These are phyloP conservation scores for Boletellus deceptivus DNA, from an alignment of 1,284 basidiomycete species.

Conservation along the genomic window DNA sequence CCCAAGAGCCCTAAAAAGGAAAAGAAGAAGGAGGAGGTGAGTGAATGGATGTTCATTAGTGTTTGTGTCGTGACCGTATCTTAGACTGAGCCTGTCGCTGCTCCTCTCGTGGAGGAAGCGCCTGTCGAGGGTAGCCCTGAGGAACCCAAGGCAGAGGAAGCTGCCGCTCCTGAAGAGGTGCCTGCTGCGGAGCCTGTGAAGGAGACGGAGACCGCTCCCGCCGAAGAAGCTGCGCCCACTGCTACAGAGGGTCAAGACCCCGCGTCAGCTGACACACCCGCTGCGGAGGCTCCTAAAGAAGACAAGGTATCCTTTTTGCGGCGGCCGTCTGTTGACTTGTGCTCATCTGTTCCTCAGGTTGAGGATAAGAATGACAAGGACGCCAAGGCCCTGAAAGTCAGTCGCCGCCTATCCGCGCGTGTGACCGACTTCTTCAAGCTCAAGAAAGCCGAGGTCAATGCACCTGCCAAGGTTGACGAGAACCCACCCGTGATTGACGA, in stretches of 20 bases:
- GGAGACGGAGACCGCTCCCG: slow-evolving; percentile 41
- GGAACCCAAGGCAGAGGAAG: slow-evolving; percentile 46
- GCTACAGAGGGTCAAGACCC: background rate
- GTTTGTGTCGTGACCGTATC: slow-evolving; percentile 1
- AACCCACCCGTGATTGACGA: slow-evolving; percentile 77
- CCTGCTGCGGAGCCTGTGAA: slow-evolving; percentile 50
- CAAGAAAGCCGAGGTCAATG: slow-evolving; percentile 63
- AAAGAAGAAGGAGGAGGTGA: slow-evolving; percentile 76
- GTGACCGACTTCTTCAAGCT: slow-evolving; percentile 78
- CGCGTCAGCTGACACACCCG: slow-evolving; percentile 27
- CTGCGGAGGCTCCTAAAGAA: slow-evolving; percentile 53
- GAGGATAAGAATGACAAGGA: slow-evolving; percentile 52
- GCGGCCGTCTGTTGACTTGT: background rate
- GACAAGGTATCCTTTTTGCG: slow-evolving; percentile 50
- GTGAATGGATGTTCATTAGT: background rate
- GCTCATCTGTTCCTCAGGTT: slow-evolving; percentile 22
- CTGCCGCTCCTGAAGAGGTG: slow-evolving; percentile 15
- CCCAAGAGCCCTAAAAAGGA: slow-evolving; percentile 54
- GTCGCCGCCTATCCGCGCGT: slow-evolving; percentile 74
- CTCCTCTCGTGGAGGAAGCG: slow-evolving; percentile 39
- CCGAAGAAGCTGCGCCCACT: slow-evolving; percentile 28
- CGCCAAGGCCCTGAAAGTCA: slow-evolving; percentile 54
- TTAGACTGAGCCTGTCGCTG: slow-evolving; percentile 18
- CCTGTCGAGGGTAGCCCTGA: slow-evolving; percentile 34
- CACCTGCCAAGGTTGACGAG: slow-evolving; percentile 83